Percentiles rank a stretch among this genome's conserved stretches.
These are phyloP conservation scores for Avena insularis DNA, from an alignment of 176 grass and related monocot species.

Conservation along the genomic window DNA sequence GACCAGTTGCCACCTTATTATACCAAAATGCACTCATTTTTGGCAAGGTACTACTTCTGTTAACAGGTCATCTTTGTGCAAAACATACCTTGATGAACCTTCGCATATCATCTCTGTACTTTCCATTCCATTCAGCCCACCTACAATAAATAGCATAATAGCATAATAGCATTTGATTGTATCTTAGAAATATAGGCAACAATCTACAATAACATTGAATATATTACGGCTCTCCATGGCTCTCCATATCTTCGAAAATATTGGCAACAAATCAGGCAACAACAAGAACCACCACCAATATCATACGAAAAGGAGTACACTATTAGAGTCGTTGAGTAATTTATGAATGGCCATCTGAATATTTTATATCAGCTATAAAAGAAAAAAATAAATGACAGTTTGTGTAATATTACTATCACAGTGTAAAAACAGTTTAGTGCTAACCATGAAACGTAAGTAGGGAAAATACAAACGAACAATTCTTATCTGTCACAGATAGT, in stretches of 20 bases:
- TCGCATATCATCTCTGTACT: conserved; percentile 92
- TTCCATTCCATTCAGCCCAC: conserved; percentile 99
- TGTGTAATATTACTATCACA: conserved; percentile 34
- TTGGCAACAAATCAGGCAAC: conserved; percentile 7
- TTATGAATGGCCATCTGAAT: background rate
- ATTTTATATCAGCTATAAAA: conserved; percentile 27
- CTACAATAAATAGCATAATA: conserved; percentile 65
- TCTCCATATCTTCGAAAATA: conserved; percentile 19
- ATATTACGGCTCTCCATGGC: background rate
- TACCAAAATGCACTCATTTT: background rate
- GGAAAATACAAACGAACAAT: background rate
- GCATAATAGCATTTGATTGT: conserved; percentile 30
- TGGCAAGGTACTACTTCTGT: background rate
- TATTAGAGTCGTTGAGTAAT: background rate
- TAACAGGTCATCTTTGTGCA: background rate
- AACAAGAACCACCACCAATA: background rate
- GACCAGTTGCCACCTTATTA: conserved; percentile 9
- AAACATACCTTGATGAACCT: conserved; percentile 86
- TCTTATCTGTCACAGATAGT: conserved; percentile 1
- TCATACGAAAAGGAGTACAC: background rate
- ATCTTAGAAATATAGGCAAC: conserved; percentile 32
- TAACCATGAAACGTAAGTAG: conserved; percentile 23
- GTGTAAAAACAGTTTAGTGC: background rate
- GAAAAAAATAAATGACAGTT: conserved; percentile 4
- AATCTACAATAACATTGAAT: background rate